Percentiles rank a stretch among this genome's conserved stretches.
Evolutionary conservation across 2,329 filamentous ascomycete genomes (phyloP).

Genomic region (Xenosphaeropsis pyriputrescens): DNA sequence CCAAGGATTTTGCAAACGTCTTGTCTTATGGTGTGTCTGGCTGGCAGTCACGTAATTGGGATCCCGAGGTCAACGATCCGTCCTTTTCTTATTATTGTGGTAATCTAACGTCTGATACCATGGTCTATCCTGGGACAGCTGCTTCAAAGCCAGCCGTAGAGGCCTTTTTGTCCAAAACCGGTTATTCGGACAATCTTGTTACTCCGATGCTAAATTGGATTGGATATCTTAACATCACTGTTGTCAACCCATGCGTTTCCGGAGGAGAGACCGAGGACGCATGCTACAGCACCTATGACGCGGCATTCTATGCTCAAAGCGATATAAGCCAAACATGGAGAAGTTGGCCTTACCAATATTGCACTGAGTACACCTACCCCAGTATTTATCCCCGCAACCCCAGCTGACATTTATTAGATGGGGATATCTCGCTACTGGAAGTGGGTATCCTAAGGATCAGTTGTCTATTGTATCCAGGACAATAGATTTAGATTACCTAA

Average conservation of each 20-base stretch:
- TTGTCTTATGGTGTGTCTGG: constrained; percentile 26
- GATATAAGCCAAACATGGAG: constrained; percentile 27
- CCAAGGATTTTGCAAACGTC: constrained; percentile 34
- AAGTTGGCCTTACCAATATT: constrained; percentile 35
- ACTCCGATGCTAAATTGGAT: constrained; percentile 40
- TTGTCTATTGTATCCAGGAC: constrained; percentile 60
- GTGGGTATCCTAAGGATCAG: constrained; percentile 45
- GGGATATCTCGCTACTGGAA: constrained; percentile 67
- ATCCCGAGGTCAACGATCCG: constrained; percentile 32
- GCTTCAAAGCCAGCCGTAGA: constrained; percentile 51
- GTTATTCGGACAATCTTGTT: constrained; percentile 27
- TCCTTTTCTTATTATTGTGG: constrained; percentile 37
- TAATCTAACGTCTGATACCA: constrained; percentile 31
- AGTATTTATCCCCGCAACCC: no score
- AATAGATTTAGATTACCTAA: constrained; percentile 47
- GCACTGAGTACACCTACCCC: constrained; percentile 19
- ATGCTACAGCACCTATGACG: constrained; percentile 34
- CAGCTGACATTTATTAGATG: constrained; percentile 25
- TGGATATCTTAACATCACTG: constrained; percentile 32
- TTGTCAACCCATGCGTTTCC: constrained; percentile 22
- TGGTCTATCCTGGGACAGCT: constrained; percentile 44
- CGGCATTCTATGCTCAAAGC: constrained; percentile 27
- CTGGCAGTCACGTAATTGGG: constrained; percentile 46
- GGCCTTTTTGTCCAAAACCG: constrained; percentile 29
- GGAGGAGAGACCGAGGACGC: constrained; percentile 24